Evolutionary conservation across 2,329 filamentous ascomycete genomes (phyloP), one percentile per base, ranked within the genome.

Genomic region (Cordyceps fumosorosea): DNA sequence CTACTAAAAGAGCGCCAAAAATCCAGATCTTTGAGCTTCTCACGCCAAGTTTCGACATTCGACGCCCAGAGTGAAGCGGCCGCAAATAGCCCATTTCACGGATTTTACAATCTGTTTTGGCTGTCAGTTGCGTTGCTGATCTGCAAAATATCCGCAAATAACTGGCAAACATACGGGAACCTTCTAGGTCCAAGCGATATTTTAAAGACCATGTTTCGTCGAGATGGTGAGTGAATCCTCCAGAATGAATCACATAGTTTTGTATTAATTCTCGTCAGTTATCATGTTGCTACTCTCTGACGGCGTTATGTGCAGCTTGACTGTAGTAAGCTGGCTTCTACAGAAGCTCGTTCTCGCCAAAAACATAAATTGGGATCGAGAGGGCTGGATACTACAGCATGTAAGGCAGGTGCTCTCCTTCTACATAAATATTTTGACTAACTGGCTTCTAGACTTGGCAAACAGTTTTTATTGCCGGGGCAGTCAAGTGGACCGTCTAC

Each of bases 41-140:
- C 88, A 0, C 80, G 84, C 26, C 86, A 88, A 64, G 89, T 91
- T 68, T 89, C 88, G 6, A 81, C 87, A 0, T 92, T 93, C 71
- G 89, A 93, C 72, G 81, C 87, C 12, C 85, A 89, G 66, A 92
- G 91, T 69, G 79, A 81, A 5, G 76, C 77, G 1, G 83, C 84
- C 2, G 81, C 83, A 3, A 85, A 87, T 54, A 90, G 86, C 48
- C 86, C 87, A 0, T 93, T 92, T 68, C 85, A 89, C 70, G 90
- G 90, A 34, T 93, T 93, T 76, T 92, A 90, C 69, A 89, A 87
- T 0, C 77, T 93, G 0, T 91, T 91, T 72, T 93, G 90, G 89
- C 81, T 91, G 53, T 81, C 81, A 10, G 85, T 91, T 65, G 81
- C 82, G 7, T 71, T 92, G 50, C 81, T 89, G 67, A 82, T 91